A percentile compares a stretch with the other conserved stretches of the same genome.
These are phyloP conservation scores for Suillus subluteus DNA, from an alignment of 768 basidiomycete genomes.

Conservation along the genomic window DNA sequence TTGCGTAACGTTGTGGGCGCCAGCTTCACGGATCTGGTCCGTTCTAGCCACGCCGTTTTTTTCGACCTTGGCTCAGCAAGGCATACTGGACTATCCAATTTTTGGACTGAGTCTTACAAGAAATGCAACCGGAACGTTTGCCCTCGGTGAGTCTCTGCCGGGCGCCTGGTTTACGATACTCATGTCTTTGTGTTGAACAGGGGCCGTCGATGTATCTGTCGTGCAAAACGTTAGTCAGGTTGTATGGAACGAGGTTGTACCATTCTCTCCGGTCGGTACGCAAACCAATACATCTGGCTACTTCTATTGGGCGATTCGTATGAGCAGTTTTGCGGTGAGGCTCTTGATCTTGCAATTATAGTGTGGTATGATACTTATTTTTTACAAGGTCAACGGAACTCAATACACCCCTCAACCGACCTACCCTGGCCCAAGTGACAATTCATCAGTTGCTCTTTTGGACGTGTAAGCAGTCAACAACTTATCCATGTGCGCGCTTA, in stretches of 20 bases:
- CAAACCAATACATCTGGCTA: slow-evolving; percentile 69
- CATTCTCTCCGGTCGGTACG: slow-evolving; percentile 67
- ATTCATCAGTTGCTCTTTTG: slow-evolving; percentile 66
- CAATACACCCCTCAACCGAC: slow-evolving; percentile 59
- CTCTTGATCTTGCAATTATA: not conserved
- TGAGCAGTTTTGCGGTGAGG: slow-evolving; percentile 58
- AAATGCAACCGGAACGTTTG: slow-evolving; percentile 61
- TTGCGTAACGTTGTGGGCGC: not conserved
- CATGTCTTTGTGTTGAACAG: slow-evolving; percentile 38
- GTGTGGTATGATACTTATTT: slow-evolving; percentile 11
- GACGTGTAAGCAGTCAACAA: slow-evolving; percentile 58
- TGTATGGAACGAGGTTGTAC: slow-evolving; percentile 73
- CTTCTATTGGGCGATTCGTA: slow-evolving; percentile 72
- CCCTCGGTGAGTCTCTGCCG: slow-evolving; percentile 51
- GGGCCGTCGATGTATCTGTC: slow-evolving; percentile 75
- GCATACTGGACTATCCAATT: slow-evolving; percentile 70
- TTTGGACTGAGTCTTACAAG: slow-evolving; percentile 72
- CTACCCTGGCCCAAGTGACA: slow-evolving; percentile 58
- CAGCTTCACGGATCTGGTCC: not conserved
- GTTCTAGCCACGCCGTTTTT: slow-evolving; percentile 69
- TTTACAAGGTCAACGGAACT: slow-evolving; percentile 57
- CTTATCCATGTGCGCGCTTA: slow-evolving; percentile 5
- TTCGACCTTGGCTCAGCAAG: slow-evolving; percentile 60
- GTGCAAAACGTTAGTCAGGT: slow-evolving; percentile 63
- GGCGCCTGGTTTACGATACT: not conserved